Evolutionary conservation across 2,329 filamentous ascomycete genomes (phyloP), one percentile per base, ranked within the genome.

Genomic region (Apiospora sp.): DNA sequence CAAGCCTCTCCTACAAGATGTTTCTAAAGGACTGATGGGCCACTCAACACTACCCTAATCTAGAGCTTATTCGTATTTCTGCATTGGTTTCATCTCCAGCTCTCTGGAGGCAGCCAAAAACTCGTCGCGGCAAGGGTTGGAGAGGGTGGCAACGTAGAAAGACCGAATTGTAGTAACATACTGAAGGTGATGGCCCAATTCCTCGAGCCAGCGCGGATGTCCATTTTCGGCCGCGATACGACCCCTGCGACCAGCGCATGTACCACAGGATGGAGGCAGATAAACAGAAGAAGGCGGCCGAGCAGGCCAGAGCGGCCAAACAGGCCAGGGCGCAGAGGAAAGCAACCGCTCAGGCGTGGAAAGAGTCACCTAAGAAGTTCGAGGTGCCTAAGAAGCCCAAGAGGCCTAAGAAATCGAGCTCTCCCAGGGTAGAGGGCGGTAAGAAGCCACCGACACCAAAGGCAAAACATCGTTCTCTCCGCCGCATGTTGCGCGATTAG

Each of bases 131-230:
- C n/a, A 34, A 14, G 22, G 14, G 48, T n/a, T 68, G 71, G 44
- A 48, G 41, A 48, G 22, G 34, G 30, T 6, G 46, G 24, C 44
- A n/a, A 68, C 27, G 51, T 37, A 61, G 16, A 34, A 7, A 37
- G 2, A 22, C 54, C 27, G 3, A 22, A 16, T 12, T 22, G 19
- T 22, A n/a, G 54, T 34, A 37, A 77, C 85, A 77, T 81, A 91
- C 89, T 83, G 76, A 91, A 88, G 6, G 88, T 89, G 58, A 86
- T 82, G 76, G 85, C 86, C 83, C 87, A 86, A 76, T 86, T 87
- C 76, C 85, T 84, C 70, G 83, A 79, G 69, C 79, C 79, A 44
- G 78, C 81, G 8, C 78, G 80, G 73, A n/a, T n/a, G n/a, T n/a
- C n/a, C n/a, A n/a, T n/a, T n/a, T n/a, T n/a, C n/a, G n/a, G n/a